Evolutionary conservation across 768 basidiomycete genomes (phyloP).

Genomic region (Mycena maculata): DNA sequence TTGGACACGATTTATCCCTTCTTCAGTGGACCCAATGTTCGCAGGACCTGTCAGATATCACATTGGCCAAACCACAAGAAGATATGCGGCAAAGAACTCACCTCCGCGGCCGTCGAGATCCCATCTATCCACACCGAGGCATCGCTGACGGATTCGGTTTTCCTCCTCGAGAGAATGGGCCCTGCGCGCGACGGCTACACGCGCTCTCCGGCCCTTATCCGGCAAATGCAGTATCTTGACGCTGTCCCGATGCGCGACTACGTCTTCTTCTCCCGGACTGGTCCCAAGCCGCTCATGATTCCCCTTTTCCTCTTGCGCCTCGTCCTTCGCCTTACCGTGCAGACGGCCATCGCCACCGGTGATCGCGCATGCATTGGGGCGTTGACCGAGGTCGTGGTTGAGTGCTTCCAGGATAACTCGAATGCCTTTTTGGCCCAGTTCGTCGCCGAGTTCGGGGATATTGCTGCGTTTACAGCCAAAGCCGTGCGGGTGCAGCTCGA

Average conservation of each 20-base stretch:
- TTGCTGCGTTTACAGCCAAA: too few species aligned
- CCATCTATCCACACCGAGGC: neutral
- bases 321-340: conserved; percentile 7
- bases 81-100: conserved; percentile 7
- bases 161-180: neutral
- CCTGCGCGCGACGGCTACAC: neutral
- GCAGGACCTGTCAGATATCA: conserved; percentile 1
- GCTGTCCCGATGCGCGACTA: conserved; percentile 7
- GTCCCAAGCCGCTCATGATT: neutral
- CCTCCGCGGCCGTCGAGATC: neutral
- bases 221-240: conserved; percentile 6
- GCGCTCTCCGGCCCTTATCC: neutral
- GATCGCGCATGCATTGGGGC: conserved; percentile 2
- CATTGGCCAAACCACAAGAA: conserved; percentile 6
- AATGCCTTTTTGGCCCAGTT: too few species aligned
- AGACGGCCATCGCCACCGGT: conserved; percentile 5
- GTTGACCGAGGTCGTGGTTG: neutral
- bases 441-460: too few species aligned
- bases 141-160: neutral
- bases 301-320: neutral
- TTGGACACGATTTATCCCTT: neutral
- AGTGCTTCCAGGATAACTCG: too few species aligned
- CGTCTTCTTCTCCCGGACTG: neutral
- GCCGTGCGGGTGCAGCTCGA: too few species aligned
- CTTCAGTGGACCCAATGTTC: neutral